phyloP scores from a whole-genome alignment of 1,139 yeast species.

The Debaryomyces nepalensis region DNA sequence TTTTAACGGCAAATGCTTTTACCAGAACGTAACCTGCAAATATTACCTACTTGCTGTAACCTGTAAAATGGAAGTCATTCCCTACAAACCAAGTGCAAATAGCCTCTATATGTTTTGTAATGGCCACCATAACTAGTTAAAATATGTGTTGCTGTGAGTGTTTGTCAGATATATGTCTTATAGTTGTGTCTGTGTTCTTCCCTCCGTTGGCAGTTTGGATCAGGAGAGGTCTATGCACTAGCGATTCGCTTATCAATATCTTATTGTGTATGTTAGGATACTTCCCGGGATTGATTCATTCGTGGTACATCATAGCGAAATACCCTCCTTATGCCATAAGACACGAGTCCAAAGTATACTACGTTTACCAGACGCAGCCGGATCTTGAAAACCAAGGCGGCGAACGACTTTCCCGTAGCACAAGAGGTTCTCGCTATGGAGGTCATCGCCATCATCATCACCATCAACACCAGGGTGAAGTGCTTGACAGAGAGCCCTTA shows the following conservation, averaged over 20 bases:
- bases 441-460: constrained; percentile 24
- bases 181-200: constrained; percentile 61
- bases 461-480: constrained; percentile 22
- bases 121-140: background rate
- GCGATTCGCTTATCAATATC: constrained; percentile 64
- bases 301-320: constrained; percentile 65
- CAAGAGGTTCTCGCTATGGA: constrained; percentile 2
- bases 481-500: constrained; percentile 17
- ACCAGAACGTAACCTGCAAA: constrained; percentile 5
- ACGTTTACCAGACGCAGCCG: constrained; percentile 29
- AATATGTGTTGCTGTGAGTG: constrained; percentile 27
- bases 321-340: constrained; percentile 38
- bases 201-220: constrained; percentile 79
- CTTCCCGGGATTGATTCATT: constrained; percentile 69
- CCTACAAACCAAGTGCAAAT: background rate
- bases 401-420: background rate
- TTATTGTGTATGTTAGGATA: constrained; percentile 63
- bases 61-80: constrained; percentile 7
- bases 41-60: background rate
- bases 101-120: background rate
- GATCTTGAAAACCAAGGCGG: constrained; percentile 38
- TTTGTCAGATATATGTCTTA: constrained; percentile 57
- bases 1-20: constrained; percentile 6
- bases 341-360: constrained; percentile 35
- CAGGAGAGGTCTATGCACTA: constrained; percentile 65